Conservation (phyloP, 805 yeast species). For the Myxozyma monticola region DNA sequence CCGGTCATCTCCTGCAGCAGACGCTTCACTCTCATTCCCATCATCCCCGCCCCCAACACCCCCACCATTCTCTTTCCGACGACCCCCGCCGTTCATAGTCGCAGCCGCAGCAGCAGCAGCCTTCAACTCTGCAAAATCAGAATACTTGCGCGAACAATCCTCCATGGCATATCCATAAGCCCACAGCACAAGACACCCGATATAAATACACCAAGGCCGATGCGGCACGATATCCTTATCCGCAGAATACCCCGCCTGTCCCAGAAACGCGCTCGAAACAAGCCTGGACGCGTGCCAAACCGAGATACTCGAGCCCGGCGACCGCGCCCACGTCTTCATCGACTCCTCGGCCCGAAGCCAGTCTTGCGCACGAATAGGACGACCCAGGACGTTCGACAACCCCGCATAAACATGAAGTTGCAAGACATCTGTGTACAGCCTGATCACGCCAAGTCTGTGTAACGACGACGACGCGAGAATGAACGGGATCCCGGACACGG, state of each 20-base stretch:
- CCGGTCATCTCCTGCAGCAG: too few relatives aligned
- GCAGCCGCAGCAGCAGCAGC: background rate
- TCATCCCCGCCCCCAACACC: too few relatives aligned
- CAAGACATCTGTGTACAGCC: conserved; percentile 33
- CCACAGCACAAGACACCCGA: conserved; percentile 35
- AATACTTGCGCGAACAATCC: conserved; percentile 12
- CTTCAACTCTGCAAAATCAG: conserved; percentile 8
- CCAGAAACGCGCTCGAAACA: conserved; percentile 25
- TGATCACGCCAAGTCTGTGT: conserved; percentile 33
- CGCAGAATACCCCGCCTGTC: conserved; percentile 31
- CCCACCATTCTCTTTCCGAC: too few relatives aligned
- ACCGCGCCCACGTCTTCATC: conserved; percentile 33
- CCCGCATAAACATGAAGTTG: conserved; percentile 33
- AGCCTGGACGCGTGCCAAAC: conserved; percentile 36
- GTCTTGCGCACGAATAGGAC: conserved; percentile 27
- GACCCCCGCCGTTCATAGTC: too few relatives aligned
- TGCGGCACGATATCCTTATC: conserved; percentile 32
- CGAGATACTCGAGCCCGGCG: conserved; percentile 33
- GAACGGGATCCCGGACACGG: conserved; percentile 25
- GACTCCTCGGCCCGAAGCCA: conserved; percentile 29
- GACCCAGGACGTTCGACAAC: conserved; percentile 29
- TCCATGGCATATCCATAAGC: conserved; percentile 32
- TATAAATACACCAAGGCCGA: conserved; percentile 36
- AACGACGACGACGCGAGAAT: conserved; percentile 34
- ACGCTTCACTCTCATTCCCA: too few relatives aligned